A percentile compares a stretch with the other conserved stretches of the same genome.
These are phyloP conservation scores for Starmerella kuoi DNA, from an alignment of 805 yeast species.

Conservation along the genomic window DNA sequence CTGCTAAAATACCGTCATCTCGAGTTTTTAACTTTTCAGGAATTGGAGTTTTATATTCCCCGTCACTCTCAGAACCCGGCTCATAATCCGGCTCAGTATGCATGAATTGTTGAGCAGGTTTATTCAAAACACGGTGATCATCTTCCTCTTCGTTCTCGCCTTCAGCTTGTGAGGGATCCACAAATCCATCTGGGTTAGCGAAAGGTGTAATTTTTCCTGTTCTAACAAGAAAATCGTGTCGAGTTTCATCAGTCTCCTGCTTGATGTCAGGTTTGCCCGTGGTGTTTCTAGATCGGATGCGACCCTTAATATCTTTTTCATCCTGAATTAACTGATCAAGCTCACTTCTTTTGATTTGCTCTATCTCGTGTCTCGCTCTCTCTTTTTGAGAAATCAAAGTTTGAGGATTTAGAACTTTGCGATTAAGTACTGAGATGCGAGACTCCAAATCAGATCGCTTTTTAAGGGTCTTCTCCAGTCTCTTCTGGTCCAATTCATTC, in stretches of 20 bases:
- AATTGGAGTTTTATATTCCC: constrained; percentile 15
- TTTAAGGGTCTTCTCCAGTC: constrained; percentile 55
- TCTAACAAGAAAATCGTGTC: constrained; percentile 66
- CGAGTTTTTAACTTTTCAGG: constrained; percentile 25
- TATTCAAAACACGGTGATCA: constrained; percentile 15
- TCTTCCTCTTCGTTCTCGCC: constrained; percentile 23
- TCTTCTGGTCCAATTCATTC: constrained; percentile 56
- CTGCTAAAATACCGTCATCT: constrained; percentile 73
- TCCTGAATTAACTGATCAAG: constrained; percentile 46
- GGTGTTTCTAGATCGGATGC: constrained; percentile 30
- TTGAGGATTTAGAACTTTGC: constrained; percentile 38
- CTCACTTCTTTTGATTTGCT: constrained; percentile 39
- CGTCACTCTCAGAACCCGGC: constrained; percentile 3
- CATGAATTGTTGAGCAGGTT: constrained; percentile 10
- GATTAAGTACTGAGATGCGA: constrained; percentile 38
- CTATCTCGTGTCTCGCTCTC: constrained; percentile 42
- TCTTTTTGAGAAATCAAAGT: constrained; percentile 57
- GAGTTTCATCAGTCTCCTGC: constrained; percentile 51
- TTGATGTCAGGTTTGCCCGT: constrained; percentile 9
- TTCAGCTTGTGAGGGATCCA: constrained; percentile 24
- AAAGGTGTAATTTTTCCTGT: constrained; percentile 93
- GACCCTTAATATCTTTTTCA: constrained; percentile 45
- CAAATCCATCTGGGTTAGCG: constrained; percentile 33
- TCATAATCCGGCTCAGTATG: constrained; percentile 6
- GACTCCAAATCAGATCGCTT: constrained; percentile 35